Conservation (phyloP, 352 stramenopile species). For the Globisporangium nodosum region DNA sequence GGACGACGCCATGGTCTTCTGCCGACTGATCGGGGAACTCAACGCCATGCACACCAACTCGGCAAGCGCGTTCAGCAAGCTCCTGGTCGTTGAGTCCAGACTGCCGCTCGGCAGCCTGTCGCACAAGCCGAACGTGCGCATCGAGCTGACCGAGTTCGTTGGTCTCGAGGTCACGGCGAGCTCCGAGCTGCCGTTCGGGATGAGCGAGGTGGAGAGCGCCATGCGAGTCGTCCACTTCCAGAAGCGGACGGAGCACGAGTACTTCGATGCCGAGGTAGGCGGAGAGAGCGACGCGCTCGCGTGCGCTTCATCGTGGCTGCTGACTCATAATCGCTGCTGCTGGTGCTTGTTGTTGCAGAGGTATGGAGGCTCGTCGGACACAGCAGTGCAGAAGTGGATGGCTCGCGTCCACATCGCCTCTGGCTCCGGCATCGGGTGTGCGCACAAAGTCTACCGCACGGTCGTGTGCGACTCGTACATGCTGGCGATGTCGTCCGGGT, state of each 20-base stretch:
- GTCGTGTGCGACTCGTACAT: neutral
- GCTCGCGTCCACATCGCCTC: neutral
- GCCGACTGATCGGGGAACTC: neutral
- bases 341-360: neutral
- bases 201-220: neutral
- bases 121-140: neutral
- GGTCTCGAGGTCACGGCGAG: neutral
- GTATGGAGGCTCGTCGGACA: slow-evolving; percentile 1
- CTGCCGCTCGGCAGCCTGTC: neutral
- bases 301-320: too few species aligned
- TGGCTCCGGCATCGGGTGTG: neutral
- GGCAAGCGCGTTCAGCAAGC: neutral
- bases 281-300: too few species aligned
- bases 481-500: neutral
- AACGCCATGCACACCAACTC: neutral
- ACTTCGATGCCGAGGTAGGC: neutral
- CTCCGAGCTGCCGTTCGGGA: slow-evolving; percentile 2
- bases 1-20: neutral
- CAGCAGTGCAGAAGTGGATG: neutral
- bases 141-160: neutral
- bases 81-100: neutral
- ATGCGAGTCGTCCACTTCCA: neutral
- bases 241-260: neutral
- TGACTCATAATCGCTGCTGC: too few species aligned
- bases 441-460: neutral